Evolutionary conservation across 768 basidiomycete species (phyloP).

Genomic region (Panaeolus papilionaceus): DNA sequence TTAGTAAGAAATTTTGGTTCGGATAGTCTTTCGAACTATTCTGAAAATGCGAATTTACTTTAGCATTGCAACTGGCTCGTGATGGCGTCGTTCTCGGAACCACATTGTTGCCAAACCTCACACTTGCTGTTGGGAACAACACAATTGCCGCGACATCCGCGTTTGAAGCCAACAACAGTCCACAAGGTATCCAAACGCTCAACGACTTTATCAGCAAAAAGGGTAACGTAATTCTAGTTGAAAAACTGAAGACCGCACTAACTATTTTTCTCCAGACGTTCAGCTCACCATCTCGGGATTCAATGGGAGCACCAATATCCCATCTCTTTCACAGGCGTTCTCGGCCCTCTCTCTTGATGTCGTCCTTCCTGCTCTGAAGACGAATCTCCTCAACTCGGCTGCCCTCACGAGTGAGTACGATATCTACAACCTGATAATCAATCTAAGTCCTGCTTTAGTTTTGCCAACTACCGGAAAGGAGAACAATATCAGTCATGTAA

Average conservation of each 20-base stretch:
- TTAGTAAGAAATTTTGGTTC: constrained; percentile 49
- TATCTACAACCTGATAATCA: constrained; percentile 5
- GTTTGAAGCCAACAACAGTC: constrained; percentile 68
- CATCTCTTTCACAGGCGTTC: constrained; percentile 66
- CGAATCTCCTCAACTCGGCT: constrained; percentile 60
- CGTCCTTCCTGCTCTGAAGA: constrained; percentile 64
- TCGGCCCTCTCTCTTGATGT: constrained; percentile 60
- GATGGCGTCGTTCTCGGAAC: constrained; percentile 63
- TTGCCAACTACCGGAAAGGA: constrained; percentile 65
- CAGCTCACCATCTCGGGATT: constrained; percentile 63
- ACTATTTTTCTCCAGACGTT: constrained; percentile 47
- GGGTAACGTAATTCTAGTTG: constrained; percentile 38
- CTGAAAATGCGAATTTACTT: neutral
- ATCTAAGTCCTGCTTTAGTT: constrained; percentile 42
- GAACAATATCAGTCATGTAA: constrained; percentile 71
- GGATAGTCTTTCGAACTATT: neutral
- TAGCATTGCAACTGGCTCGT: constrained; percentile 63
- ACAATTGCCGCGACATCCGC: constrained; percentile 52
- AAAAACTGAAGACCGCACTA: neutral
- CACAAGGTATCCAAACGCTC: constrained; percentile 65
- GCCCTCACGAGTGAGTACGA: constrained; percentile 52
- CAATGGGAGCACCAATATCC: constrained; percentile 61
- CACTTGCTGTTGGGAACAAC: constrained; percentile 66
- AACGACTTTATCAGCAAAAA: constrained; percentile 70
- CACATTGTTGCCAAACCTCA: constrained; percentile 63